Conservation (phyloP, 2,329 filamentous ascomycete species). For the Penicillium sp. region DNA sequence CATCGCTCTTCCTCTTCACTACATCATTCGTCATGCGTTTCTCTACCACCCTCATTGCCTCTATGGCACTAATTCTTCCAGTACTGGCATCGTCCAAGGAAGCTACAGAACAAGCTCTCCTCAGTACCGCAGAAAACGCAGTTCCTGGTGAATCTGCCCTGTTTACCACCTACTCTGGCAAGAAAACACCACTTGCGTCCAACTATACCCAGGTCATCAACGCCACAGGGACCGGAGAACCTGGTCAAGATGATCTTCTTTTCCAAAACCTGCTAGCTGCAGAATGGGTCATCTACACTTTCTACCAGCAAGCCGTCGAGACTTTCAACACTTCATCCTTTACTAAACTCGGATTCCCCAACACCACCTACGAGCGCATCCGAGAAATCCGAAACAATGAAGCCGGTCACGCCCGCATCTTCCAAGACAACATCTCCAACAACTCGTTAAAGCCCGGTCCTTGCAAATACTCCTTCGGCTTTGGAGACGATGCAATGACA, state of each 20-base stretch:
- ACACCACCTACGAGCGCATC: constrained; percentile 43
- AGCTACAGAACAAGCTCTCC: neutral
- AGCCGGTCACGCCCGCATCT: constrained; percentile 48
- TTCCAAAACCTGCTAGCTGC: constrained; percentile 49
- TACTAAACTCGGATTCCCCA: constrained; percentile 35
- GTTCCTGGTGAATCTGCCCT: constrained; percentile 10
- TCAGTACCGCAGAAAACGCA: neutral
- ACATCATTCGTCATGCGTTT: neutral
- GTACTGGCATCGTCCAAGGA: neutral
- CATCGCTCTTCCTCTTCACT: too few species aligned
- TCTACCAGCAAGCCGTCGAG: constrained; percentile 48
- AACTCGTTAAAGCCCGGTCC: constrained; percentile 44
- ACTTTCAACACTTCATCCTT: constrained; percentile 41
- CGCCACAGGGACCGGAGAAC: constrained; percentile 1
- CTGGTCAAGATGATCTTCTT: constrained; percentile 39
- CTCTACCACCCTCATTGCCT: neutral
- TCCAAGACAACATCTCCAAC: constrained; percentile 46
- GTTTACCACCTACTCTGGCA: constrained; percentile 6
- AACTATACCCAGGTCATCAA: constrained; percentile 3
- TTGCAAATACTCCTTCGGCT: constrained; percentile 36
- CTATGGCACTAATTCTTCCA: neutral
- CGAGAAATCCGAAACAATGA: constrained; percentile 49
- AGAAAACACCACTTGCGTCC: constrained; percentile 5
- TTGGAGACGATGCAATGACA: constrained; percentile 4
- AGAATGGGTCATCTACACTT: constrained; percentile 49